Base-by-base conservation (phyloP, 2,329 filamentous ascomycete species). In the Mycosphaerelloides madeirae region DNA sequence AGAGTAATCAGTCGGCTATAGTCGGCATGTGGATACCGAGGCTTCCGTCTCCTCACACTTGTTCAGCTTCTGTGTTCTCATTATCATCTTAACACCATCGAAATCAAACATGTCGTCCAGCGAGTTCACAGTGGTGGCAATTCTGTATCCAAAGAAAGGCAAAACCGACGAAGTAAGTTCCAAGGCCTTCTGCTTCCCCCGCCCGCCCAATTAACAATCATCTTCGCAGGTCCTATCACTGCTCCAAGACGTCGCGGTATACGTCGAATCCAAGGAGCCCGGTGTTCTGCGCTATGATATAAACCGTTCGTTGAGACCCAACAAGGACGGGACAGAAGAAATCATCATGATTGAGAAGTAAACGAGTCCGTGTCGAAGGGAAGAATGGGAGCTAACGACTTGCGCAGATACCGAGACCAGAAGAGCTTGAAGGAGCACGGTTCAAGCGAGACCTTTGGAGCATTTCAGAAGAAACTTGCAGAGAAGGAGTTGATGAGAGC, bases 341-440 rank as follows among this genome's bases (percentile, higher is more conserved):
- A 52, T 52, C 16, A 31, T 52, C n/a, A 48, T 52, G 47, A 20
- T 52, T 37, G 50, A 52, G 38, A 47, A 35, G 50, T 52, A 16
- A 15, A 9, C 22, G 9, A n/a, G 46, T 42, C 14, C 20, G 12
- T 16, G n/a, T 15, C 13, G n/a, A 14, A 19, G 13, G 29, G n/a
- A 16, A 16, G 15, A 13, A 22, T 35, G 16, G 15, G 15, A 3
- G 11, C n/a, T 18, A 6, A 35, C 32, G 15, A 12, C 20, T 15
- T 42, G 15, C 36, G 8, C 29, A 48, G 45, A 29, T 46, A 51
- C 31, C 29, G 40, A 28, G 44, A 52, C 38, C 34, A 42, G 33
- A 31, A 38, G 14, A 41, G 39, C 6, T 19, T 52, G 38, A 52
- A 52, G 31, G 34, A 16, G 3, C 50, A 52, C 37, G 50, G 50